Percentiles rank a stretch among this genome's conserved stretches.
These are phyloP conservation scores for Austroboletus niveus DNA, from an alignment of 1,284 basidiomycete genomes.

Conservation along the genomic window DNA sequence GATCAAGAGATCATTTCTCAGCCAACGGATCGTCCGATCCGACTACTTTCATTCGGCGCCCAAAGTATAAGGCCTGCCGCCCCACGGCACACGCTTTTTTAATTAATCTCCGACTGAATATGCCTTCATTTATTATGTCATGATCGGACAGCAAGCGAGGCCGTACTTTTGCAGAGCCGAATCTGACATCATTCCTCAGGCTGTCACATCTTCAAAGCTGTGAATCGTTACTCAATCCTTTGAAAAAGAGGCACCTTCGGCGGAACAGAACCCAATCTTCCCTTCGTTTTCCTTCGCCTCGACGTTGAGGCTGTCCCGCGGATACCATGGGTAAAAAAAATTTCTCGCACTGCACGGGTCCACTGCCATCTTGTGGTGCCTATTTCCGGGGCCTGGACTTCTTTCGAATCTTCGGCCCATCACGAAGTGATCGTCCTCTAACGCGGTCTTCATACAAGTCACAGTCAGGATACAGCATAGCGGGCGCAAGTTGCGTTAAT, in stretches of 20 bases:
- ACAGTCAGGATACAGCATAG: conserved; percentile 1
- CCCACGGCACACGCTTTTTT: background rate
- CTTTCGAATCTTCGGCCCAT: no score
- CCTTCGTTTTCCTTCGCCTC: no score
- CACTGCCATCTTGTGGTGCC: background rate
- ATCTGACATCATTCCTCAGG: no score
- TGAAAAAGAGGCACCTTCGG: no score
- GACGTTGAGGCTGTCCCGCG: background rate
- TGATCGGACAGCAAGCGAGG: background rate
- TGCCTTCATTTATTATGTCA: background rate
- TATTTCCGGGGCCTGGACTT: background rate
- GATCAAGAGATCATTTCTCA: conserved; percentile 11
- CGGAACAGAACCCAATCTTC: no score
- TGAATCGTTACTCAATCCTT: no score
- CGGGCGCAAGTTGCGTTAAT: no score
- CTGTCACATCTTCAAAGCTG: no score
- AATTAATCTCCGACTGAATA: background rate
- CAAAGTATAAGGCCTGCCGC: background rate
- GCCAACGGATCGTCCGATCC: conserved; percentile 3
- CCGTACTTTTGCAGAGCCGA: no score
- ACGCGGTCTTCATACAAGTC: no score
- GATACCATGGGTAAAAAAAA: background rate
- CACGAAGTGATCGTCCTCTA: no score
- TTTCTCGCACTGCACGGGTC: no score
- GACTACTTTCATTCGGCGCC: conserved; percentile 7